phyloP scores from a whole-genome alignment of 208 protist genomes.

The Leishmania braziliensis region DNA sequence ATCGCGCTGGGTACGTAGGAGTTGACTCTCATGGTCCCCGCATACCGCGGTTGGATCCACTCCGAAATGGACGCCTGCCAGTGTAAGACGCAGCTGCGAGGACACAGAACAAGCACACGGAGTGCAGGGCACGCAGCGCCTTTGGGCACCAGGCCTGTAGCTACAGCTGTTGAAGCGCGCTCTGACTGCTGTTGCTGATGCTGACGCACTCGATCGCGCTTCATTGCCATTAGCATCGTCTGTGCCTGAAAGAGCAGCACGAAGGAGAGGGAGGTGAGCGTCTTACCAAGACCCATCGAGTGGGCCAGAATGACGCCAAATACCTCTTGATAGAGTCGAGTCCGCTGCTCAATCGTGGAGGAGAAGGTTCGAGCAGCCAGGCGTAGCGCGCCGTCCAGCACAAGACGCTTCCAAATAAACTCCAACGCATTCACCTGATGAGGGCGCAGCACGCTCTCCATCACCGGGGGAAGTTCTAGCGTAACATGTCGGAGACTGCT shows the following conservation, averaged over 20 bases:
- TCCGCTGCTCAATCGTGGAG: constrained; percentile 50
- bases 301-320: constrained; percentile 83
- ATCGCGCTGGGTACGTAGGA: constrained; percentile 54
- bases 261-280: constrained; percentile 76
- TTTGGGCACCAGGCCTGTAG: neutral
- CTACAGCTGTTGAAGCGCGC: neutral
- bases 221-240: constrained; percentile 38
- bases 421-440: constrained; percentile 79
- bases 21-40: constrained; percentile 38
- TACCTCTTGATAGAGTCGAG: constrained; percentile 52
- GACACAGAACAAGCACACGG: constrained; percentile 74
- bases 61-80: constrained; percentile 61
- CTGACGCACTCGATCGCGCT: constrained; percentile 27
- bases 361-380: constrained; percentile 37
- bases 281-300: constrained; percentile 92
- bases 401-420: constrained; percentile 75
- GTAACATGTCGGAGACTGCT: neutral
- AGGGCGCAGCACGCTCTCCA: constrained; percentile 45
- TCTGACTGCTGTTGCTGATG: constrained; percentile 12
- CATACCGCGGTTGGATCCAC: constrained; percentile 64
- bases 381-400: constrained; percentile 63
- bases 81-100: constrained; percentile 70
- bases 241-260: constrained; percentile 69
- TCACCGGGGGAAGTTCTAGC: constrained; percentile 33
- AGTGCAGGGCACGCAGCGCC: constrained; percentile 37